A percentile compares a stretch with the other conserved stretches of the same genome.
These are phyloP conservation scores for Diaporthe sp. DNA, from an alignment of 2,329 filamentous ascomycete species.

Conservation along the genomic window DNA sequence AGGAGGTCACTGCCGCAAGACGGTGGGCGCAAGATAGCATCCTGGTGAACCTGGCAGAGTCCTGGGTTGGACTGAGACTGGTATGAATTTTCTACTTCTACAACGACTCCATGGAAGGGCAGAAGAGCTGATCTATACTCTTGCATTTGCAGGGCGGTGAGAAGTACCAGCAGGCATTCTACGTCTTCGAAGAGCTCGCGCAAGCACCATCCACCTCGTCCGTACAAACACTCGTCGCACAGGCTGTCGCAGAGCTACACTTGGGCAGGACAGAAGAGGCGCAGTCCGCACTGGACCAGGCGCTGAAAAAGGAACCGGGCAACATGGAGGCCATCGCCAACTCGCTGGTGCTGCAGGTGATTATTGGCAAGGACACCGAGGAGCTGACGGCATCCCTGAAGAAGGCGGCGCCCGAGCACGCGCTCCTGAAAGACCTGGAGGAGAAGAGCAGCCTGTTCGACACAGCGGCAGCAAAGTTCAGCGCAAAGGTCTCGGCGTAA, in stretches of 20 bases:
- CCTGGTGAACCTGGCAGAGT: slow-evolving; percentile 93
- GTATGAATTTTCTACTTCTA: slow-evolving; percentile 61
- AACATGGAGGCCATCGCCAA: slow-evolving; percentile 86
- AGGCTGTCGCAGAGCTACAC: slow-evolving; percentile 92
- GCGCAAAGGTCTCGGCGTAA: slow-evolving; percentile 79
- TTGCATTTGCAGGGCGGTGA: slow-evolving; percentile 79
- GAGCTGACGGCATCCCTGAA: slow-evolving; percentile 74
- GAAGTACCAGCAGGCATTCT: slow-evolving; percentile 96
- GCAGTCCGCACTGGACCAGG: slow-evolving; percentile 85
- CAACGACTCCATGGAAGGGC: background rate
- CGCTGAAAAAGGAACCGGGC: slow-evolving; percentile 78
- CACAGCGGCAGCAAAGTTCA: slow-evolving; percentile 87
- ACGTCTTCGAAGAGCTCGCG: slow-evolving; percentile 96
- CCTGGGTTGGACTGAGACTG: slow-evolving; percentile 91
- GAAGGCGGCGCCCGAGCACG: slow-evolving; percentile 74
- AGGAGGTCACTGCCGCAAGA: slow-evolving; percentile 88
- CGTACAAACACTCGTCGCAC: slow-evolving; percentile 81
- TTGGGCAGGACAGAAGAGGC: slow-evolving; percentile 90
- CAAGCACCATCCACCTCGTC: slow-evolving; percentile 86
- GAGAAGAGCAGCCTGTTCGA: slow-evolving; percentile 93
- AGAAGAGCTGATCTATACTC: background rate
- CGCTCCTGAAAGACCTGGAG: slow-evolving; percentile 78
- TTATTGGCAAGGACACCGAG: slow-evolving; percentile 78
- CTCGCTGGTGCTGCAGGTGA: slow-evolving; percentile 80
- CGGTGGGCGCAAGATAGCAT: slow-evolving; percentile 96